A percentile compares a stretch with the other conserved stretches of the same genome.
phyloP scores from a whole-genome alignment of 139 green algal species.

The Closterium sp. region DNA sequence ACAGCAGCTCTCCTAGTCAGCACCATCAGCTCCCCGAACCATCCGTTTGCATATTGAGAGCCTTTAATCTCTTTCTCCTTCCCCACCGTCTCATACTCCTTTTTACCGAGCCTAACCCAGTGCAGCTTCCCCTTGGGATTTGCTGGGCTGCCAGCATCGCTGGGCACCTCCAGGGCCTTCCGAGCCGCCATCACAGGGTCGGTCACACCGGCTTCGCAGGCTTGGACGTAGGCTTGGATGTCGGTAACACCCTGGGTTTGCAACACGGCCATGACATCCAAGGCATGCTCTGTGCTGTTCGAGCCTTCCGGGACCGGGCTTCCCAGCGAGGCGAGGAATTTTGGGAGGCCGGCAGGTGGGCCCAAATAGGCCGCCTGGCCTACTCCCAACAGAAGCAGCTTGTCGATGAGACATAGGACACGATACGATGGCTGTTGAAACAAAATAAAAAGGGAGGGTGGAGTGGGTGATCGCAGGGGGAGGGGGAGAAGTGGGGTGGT shows the following conservation, averaged over 20 bases:
- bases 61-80: not conserved
- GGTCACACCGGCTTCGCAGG: not conserved
- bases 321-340: not conserved
- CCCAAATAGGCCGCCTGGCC: not conserved
- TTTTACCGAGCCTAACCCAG: not conserved
- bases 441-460: not conserved
- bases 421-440: not conserved
- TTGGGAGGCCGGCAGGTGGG: not conserved
- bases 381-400: not conserved
- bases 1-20: not conserved
- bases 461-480: too few species aligned
- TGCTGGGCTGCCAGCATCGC: not conserved
- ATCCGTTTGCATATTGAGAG: not conserved
- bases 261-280: not conserved
- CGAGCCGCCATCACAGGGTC: not conserved
- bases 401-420: not conserved
- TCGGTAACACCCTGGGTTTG: not conserved
- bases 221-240: not conserved
- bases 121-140: not conserved
- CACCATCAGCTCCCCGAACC: not conserved
- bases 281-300: not conserved
- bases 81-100: not conserved
- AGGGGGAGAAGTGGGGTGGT: not conserved
- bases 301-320: not conserved
- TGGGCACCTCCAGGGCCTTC: not conserved